Evolutionary conservation across 192 early-diverging fungal species (phyloP).

Genomic region (Mortierella hygrophila): DNA sequence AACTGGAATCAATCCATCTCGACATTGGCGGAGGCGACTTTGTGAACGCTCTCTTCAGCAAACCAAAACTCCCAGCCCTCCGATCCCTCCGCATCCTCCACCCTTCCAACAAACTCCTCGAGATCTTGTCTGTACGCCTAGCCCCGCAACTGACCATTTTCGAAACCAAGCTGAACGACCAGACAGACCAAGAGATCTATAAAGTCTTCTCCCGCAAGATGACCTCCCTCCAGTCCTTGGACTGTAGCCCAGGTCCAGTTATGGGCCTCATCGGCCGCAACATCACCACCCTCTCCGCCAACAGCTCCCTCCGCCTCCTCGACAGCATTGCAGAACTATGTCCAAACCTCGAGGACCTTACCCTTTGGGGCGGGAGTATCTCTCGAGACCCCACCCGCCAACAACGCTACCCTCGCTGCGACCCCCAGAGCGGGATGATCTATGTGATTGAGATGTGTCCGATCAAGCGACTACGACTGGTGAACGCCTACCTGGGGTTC

Average conservation of each 20-base stretch:
- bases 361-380: slow-evolving; percentile 28
- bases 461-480: slow-evolving; percentile 21
- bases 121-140: background rate
- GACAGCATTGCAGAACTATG: slow-evolving; percentile 19
- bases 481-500: slow-evolving; percentile 20
- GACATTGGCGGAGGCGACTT: slow-evolving; percentile 6
- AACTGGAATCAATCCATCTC: slow-evolving; percentile 22
- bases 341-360: slow-evolving; percentile 22
- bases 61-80: slow-evolving; percentile 2
- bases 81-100: slow-evolving; percentile 13
- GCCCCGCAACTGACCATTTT: slow-evolving; percentile 22
- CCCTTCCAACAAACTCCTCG: slow-evolving; percentile 12
- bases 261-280: slow-evolving; percentile 14
- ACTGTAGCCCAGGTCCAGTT: slow-evolving; percentile 28
- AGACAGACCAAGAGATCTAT: slow-evolving; percentile 2
- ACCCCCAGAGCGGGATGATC: slow-evolving; percentile 27
- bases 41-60: slow-evolving; percentile 12
- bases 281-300: slow-evolving; percentile 31
- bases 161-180: slow-evolving; percentile 23
- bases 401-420: background rate
- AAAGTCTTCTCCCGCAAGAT: slow-evolving; percentile 10
- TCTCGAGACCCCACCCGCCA: background rate
- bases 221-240: background rate
- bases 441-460: slow-evolving; percentile 33
- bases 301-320: slow-evolving; percentile 24